A percentile compares a stretch with the other conserved stretches of the same genome.
Conservation (phyloP, 208 protist genomes). For the Wallacemonas sp. region DNA sequence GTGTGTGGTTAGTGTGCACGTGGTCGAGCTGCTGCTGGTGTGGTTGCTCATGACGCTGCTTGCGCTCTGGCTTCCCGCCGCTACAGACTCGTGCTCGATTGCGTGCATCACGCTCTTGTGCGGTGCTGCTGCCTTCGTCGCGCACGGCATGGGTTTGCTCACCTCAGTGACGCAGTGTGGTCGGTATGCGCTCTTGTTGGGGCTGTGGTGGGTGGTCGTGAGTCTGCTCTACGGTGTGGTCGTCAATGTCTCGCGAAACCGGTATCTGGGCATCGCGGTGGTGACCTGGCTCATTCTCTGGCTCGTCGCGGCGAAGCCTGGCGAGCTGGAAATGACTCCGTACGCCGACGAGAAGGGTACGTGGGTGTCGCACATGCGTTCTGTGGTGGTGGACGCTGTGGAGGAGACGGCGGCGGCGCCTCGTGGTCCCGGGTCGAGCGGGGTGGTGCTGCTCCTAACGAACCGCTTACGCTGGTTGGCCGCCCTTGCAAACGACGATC, state of each 20-base stretch:
- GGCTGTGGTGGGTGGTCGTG: slow-evolving; percentile 64
- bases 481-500: not conserved
- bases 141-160: slow-evolving; percentile 40
- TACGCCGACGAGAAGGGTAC: not conserved
- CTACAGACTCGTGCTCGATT: slow-evolving; percentile 71
- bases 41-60: slow-evolving; percentile 81
- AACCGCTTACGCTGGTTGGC: slow-evolving; percentile 9
- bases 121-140: slow-evolving; percentile 32
- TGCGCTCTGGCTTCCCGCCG: slow-evolving; percentile 78
- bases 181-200: slow-evolving; percentile 46
- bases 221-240: slow-evolving; percentile 41
- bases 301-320: slow-evolving; percentile 9
- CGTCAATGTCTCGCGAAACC: slow-evolving; percentile 37
- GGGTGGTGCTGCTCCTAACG: slow-evolving; percentile 1
- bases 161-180: slow-evolving; percentile 17
- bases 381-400: not conserved
- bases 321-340: not conserved
- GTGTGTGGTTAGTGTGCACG: slow-evolving; percentile 84
- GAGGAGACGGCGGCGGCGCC: not conserved
- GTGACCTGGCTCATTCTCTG: slow-evolving; percentile 24
- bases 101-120: slow-evolving; percentile 69
- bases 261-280: slow-evolving; percentile 52
- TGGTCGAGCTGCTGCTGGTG: slow-evolving; percentile 80
- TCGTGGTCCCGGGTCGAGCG: not conserved
- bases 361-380: not conserved